Conservation (phyloP, 2,329 filamentous ascomycete genomes). For the Amauroascus niger region DNA sequence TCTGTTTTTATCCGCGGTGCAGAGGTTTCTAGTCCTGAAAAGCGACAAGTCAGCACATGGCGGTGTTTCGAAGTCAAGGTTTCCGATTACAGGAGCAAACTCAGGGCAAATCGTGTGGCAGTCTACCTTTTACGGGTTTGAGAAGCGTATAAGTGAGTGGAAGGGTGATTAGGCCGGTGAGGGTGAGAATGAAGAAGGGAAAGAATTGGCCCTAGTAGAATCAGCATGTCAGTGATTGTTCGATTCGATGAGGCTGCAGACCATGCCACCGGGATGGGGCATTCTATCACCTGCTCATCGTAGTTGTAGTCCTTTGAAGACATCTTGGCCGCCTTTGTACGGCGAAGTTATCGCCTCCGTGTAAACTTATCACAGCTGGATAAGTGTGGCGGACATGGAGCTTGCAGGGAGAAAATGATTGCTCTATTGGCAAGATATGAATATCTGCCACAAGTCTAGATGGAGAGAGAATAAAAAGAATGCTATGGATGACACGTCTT, state of each 20-base stretch:
- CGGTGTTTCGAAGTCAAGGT: not conserved
- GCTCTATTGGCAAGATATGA: not conserved
- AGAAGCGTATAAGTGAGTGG: conserved; percentile 84
- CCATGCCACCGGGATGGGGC: not conserved
- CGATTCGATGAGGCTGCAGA: not conserved
- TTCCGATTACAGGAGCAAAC: not conserved
- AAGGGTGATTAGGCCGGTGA: conserved; percentile 76
- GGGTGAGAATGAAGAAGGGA: conserved; percentile 93
- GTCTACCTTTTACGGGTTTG: conserved; percentile 58
- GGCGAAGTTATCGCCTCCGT: conserved; percentile 7
- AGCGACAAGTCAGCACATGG: conserved; percentile 22
- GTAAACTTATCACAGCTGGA: conserved; percentile 9
- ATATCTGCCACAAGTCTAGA: not conserved
- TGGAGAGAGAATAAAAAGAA: not conserved
- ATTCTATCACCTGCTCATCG: conserved; percentile 65
- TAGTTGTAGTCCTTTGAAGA: conserved; percentile 97
- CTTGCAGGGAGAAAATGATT: not conserved
- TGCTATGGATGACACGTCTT: not conserved
- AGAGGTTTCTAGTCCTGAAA: conserved; percentile 59
- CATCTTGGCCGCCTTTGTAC: conserved; percentile 28
- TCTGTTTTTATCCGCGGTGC: conserved; percentile 72
- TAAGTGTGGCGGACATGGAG: conserved; percentile 11
- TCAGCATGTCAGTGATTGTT: not conserved
- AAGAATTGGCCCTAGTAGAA: conserved; percentile 76
- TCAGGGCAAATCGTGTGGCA: not conserved